Percentiles rank a stretch among this genome's conserved stretches.
phyloP scores from a whole-genome alignment of 176 grass and related monocot genomes.

The Phyllostachys edulis region DNA sequence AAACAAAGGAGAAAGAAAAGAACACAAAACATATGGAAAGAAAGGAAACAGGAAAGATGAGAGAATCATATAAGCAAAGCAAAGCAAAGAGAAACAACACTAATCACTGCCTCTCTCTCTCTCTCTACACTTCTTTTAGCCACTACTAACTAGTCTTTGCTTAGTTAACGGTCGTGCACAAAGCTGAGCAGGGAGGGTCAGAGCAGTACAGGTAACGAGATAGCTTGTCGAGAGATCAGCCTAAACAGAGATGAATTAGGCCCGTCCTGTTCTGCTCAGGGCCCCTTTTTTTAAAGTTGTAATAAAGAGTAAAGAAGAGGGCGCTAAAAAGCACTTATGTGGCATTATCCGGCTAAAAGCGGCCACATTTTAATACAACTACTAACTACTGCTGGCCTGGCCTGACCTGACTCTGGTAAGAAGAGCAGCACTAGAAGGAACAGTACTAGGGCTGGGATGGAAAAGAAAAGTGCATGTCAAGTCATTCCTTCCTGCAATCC shows the following conservation, averaged over 20 bases:
- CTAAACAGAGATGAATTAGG: background rate
- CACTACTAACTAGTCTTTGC: background rate
- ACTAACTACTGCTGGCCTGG: background rate
- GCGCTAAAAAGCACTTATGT: constrained; percentile 56
- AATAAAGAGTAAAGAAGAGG: background rate
- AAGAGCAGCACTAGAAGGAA: background rate
- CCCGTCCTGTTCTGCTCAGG: background rate
- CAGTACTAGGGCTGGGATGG: background rate
- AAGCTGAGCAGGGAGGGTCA: background rate
- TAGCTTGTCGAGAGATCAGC: background rate
- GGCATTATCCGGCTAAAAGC: constrained; percentile 62
- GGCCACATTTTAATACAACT: constrained; percentile 32
- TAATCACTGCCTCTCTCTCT: background rate
- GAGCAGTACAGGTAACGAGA: background rate
- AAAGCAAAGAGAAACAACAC: background rate
- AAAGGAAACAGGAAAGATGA: background rate
- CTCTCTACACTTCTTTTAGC: background rate
- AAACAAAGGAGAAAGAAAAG: background rate
- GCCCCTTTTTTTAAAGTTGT: constrained; percentile 18
- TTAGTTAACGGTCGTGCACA: background rate
- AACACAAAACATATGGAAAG: constrained; percentile 12
- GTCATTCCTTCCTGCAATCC: constrained; percentile 39
- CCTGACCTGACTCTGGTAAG: background rate
- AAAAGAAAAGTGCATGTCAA: constrained; percentile 29
- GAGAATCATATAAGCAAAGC: constrained; percentile 30